Evolutionary conservation across 345 rosid species (phyloP).

Genomic region (Gossypium turneri): DNA sequence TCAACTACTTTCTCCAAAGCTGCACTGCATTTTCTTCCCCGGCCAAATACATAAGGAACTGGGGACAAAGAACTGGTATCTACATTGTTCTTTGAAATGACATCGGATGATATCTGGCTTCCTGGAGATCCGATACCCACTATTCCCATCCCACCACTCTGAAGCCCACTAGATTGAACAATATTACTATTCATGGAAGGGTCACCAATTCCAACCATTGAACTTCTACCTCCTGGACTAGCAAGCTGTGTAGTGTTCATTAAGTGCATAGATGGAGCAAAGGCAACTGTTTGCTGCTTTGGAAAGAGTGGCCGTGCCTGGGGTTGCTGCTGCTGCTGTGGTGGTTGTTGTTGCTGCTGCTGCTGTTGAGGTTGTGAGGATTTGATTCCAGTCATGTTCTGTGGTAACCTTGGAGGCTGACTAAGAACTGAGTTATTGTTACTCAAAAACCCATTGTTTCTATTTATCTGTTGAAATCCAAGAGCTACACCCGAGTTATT

Average conservation of each 20-base stretch:
- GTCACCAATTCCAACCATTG: conserved; percentile 39
- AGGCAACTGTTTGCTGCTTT: conserved; percentile 59
- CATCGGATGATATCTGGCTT: conserved; percentile 47
- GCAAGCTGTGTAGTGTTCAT: conserved; percentile 33
- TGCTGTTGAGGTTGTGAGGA: conserved; percentile 27
- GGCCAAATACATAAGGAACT: conserved; percentile 60
- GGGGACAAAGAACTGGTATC: conserved; percentile 70
- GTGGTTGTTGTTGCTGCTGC: conserved; percentile 11
- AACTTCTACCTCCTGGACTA: conserved; percentile 40
- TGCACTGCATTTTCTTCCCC: conserved; percentile 64
- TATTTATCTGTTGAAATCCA: conserved; percentile 58
- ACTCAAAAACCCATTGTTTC: conserved; percentile 39
- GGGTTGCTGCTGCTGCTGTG: background rate
- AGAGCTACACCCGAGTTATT: conserved; percentile 41
- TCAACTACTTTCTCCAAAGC: conserved; percentile 84
- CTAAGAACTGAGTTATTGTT: conserved; percentile 31
- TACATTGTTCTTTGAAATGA: conserved; percentile 44
- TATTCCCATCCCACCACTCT: conserved; percentile 38
- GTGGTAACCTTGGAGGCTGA: conserved; percentile 43
- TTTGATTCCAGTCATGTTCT: conserved; percentile 45
- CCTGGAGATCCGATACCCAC: conserved; percentile 61
- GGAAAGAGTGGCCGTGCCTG: conserved; percentile 47
- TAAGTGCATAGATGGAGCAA: conserved; percentile 44
- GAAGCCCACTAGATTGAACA: conserved; percentile 34
- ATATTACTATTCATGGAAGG: conserved; percentile 39